Evolutionary conservation across 1,139 yeast genomes (phyloP), one percentile per base, ranked within the genome.

Genomic region (Suhomyces bokatorum): DNA sequence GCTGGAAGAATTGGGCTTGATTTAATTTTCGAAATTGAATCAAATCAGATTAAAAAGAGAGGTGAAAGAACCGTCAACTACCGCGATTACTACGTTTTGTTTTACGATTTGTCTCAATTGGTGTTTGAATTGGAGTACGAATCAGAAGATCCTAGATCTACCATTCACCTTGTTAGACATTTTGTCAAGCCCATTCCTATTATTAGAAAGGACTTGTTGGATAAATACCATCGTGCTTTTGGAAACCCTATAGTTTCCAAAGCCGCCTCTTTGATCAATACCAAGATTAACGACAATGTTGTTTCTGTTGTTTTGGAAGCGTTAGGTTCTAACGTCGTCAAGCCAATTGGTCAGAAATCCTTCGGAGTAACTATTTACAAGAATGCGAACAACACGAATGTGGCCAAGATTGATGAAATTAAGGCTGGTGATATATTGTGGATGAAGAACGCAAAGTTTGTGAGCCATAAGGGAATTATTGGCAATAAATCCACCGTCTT

Each of bases 391-490:
- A 81, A 80, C 55, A 73, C 78, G 40, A 82, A 82, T 33, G 78
- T 82, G 12, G 71, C 76, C 16, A 80, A 78, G 52, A 56, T 69
- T 28, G 93, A 83, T 44, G 87, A 82, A 37, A 78, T 89, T 46
- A 76, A 78, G 41, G 83, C 95, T 0, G 99, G 99, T 46, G 98
- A 93, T 61, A 73, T 93, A 14, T 67, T 89, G 39, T 85, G 89
- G 49, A 78, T 89, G 52, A 80, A 84, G 55, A 80, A 81, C 47
- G 96, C 90, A 9, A 78, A 77, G 49, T 90, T 91, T 66, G 81
- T 78, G 47, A 79, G 83, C 8, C 88, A 84, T 55, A 84, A 83
- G 59, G 78, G 83, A 43, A 58, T 81, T 34, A 76, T 80, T 12
- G 56, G 58, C 2, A 56, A 58, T 42, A 76, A 70, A 51, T 52